Conservation (phyloP, 495 filamentous ascomycete genomes). For the Glutinoglossum americanum region DNA sequence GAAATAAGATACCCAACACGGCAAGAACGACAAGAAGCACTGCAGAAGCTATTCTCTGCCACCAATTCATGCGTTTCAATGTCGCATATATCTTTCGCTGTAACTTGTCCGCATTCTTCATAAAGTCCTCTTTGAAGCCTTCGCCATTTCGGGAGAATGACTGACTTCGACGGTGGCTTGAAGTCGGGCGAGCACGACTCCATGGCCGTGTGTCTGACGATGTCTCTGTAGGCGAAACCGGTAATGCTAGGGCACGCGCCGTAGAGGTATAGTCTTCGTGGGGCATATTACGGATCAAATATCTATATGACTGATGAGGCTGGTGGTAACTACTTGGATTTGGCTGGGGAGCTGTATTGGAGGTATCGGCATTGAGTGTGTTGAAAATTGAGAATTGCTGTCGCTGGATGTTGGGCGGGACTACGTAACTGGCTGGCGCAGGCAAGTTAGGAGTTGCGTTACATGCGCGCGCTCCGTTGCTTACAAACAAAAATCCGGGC, state of each 20-base stretch:
- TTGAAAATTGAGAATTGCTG: not conserved
- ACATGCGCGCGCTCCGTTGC: too few relatives aligned
- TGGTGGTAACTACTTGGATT: not conserved
- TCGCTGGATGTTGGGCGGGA: too few relatives aligned
- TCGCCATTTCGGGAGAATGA: conserved; percentile 10
- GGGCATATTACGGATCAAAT: conserved; percentile 14
- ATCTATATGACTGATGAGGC: not conserved
- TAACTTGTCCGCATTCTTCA: conserved; percentile 22
- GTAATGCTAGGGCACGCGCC: conserved; percentile 41
- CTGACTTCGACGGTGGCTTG: conserved; percentile 8
- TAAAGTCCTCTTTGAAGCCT: conserved; percentile 23
- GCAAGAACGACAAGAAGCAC: conserved; percentile 25
- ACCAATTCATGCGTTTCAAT: conserved; percentile 31
- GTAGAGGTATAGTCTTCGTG: conserved; percentile 39
- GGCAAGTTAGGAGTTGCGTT: too few relatives aligned
- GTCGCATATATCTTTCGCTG: conserved; percentile 17
- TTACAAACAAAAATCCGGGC: too few relatives aligned
- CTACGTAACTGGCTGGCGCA: too few relatives aligned
- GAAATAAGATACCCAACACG: conserved; percentile 37
- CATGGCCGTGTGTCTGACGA: not conserved
- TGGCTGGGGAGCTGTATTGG: not conserved
- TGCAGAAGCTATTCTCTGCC: conserved; percentile 38
- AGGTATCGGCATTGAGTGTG: not conserved
- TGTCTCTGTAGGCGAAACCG: conserved; percentile 28
- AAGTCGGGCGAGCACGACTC: not conserved